Evolutionary conservation across 257 asterid species (phyloP).

Genomic region (Solanum virginianum): DNA sequence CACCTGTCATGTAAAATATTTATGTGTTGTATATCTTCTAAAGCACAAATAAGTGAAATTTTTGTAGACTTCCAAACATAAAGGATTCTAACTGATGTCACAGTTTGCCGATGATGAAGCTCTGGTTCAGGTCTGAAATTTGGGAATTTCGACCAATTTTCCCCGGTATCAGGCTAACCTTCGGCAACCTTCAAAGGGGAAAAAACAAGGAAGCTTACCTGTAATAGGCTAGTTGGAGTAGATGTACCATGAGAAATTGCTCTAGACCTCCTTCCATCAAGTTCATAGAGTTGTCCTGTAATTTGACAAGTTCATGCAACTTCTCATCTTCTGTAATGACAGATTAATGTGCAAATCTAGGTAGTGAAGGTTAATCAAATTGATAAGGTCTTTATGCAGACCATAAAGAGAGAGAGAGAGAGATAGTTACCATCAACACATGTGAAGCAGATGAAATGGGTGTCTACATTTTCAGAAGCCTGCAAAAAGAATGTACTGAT

Average conservation of each 20-base stretch:
- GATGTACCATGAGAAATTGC: slow-evolving; percentile 77
- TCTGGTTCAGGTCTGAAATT: background rate
- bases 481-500: slow-evolving; percentile 22
- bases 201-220: slow-evolving; percentile 17
- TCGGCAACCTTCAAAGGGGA: background rate
- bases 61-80: background rate
- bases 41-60: background rate
- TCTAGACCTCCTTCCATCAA: slow-evolving; percentile 76
- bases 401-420: background rate
- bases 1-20: background rate
- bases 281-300: slow-evolving; percentile 76
- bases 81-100: background rate
- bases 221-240: slow-evolving; percentile 41
- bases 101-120: background rate
- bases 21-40: background rate
- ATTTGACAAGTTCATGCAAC: background rate
- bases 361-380: background rate
- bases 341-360: background rate
- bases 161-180: background rate
- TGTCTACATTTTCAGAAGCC: slow-evolving; percentile 60
- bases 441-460: slow-evolving; percentile 75
- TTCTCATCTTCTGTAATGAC: background rate
- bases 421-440: background rate
- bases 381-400: background rate
- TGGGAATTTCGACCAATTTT: background rate